Conservation (phyloP, 371 early-diverging fungal species). For the Fennellomyces sp. region DNA sequence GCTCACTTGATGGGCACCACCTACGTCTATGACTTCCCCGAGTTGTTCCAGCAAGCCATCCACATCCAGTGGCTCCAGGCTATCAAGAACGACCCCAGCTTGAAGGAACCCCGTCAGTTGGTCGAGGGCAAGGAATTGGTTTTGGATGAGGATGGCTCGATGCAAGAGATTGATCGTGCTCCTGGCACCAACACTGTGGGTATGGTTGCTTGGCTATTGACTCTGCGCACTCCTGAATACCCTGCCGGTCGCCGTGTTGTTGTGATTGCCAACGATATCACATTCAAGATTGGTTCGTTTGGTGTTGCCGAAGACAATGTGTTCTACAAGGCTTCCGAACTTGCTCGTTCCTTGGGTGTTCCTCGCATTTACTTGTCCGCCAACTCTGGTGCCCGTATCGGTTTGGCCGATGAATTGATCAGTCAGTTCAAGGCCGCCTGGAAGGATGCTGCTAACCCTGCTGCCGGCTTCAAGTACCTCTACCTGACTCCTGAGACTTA, state of each 20-base stretch:
- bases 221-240: conserved; percentile 92
- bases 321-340: conserved; percentile 91
- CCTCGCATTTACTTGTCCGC: conserved; percentile 97
- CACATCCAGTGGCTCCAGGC: conserved; percentile 79
- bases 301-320: conserved; percentile 93
- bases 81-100: conserved; percentile 48
- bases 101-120: conserved; percentile 70
- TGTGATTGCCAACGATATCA: conserved; percentile 98
- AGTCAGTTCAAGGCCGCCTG: conserved; percentile 86
- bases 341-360: conserved; percentile 83
- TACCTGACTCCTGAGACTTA: conserved; percentile 83
- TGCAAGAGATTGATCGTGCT: conserved; percentile 82
- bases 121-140: conserved; percentile 87
- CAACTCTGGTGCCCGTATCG: conserved; percentile 99
- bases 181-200: conserved; percentile 93
- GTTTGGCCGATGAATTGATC: conserved; percentile 93
- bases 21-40: conserved; percentile 98
- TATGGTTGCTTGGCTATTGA: conserved; percentile 96
- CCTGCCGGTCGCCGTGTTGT: conserved; percentile 89
- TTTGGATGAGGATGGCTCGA: conserved; percentile 77
- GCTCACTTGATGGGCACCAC: conserved; percentile 98
- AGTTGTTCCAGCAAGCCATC: conserved; percentile 88
- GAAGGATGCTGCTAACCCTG: conserved; percentile 80
- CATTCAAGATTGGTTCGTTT: conserved; percentile 96
- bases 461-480: conserved; percentile 91